phyloP scores from a whole-genome alignment of 768 basidiomycete genomes.

The Trametes cinnabarina region DNA sequence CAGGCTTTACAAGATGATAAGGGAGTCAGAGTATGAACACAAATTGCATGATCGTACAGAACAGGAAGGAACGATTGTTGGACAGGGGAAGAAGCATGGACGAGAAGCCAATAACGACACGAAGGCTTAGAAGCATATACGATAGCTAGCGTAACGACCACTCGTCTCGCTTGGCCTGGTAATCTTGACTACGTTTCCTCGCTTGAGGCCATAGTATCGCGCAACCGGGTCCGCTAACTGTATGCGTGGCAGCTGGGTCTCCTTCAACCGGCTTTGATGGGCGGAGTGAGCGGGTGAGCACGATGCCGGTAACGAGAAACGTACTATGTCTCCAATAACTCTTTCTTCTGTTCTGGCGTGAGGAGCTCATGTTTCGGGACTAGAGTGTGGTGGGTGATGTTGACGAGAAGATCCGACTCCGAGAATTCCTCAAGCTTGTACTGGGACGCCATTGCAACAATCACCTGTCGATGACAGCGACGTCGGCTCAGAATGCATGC shows the following conservation, averaged over 20 bases:
- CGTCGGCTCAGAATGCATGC: neutral
- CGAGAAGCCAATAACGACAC: slow-evolving; percentile 7
- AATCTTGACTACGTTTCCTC: slow-evolving; percentile 98
- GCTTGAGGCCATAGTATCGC: slow-evolving; percentile 91
- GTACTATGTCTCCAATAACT: slow-evolving; percentile 89
- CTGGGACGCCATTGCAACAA: slow-evolving; percentile 82
- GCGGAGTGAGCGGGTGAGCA: slow-evolving; percentile 1
- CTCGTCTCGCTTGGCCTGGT: slow-evolving; percentile 96
- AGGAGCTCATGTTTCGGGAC: slow-evolving; percentile 93
- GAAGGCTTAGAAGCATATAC: slow-evolving; percentile 71
- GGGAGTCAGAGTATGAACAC: neutral
- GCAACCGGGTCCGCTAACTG: slow-evolving; percentile 97
- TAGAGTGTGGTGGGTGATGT: slow-evolving; percentile 93
- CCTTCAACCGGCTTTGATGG: slow-evolving; percentile 82
- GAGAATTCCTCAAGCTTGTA: slow-evolving; percentile 95
- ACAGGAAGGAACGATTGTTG: neutral
- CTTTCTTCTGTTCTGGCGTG: slow-evolving; percentile 79
- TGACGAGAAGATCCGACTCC: slow-evolving; percentile 93
- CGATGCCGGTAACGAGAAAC: slow-evolving; percentile 34
- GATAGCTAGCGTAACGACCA: slow-evolving; percentile 90
- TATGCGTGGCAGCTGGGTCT: slow-evolving; percentile 96
- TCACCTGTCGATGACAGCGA: slow-evolving; percentile 57
- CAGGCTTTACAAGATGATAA: slow-evolving; percentile 12
- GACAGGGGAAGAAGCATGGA: neutral
- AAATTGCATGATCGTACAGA: neutral